Evolutionary conservation across 2,329 filamentous ascomycete genomes (phyloP).

Genomic region (Cladosporium oxysporum): DNA sequence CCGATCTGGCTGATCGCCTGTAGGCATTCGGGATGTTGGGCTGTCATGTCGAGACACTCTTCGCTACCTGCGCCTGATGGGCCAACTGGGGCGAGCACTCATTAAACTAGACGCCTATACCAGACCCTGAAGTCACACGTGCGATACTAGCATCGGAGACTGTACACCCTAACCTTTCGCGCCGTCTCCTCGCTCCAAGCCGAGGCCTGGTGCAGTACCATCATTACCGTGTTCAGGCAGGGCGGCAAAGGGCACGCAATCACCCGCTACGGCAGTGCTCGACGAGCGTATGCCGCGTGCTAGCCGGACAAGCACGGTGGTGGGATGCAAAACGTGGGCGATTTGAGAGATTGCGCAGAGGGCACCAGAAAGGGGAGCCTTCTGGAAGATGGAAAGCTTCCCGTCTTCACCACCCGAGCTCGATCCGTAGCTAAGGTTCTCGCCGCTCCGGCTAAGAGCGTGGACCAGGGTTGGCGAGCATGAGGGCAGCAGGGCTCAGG

Average conservation of each 20-base stretch:
- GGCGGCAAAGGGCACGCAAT: not conserved
- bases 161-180: not conserved
- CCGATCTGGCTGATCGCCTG: constrained; percentile 4
- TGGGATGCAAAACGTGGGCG: constrained; percentile 6
- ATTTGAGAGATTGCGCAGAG: not conserved
- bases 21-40: not conserved
- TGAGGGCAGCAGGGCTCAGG: not conserved
- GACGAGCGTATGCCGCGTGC: not conserved
- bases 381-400: constrained; percentile 15
- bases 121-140: not conserved
- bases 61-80: not conserved
- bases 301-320: not conserved
- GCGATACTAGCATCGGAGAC: not conserved
- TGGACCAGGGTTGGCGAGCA: not conserved
- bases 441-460: constrained; percentile 16
- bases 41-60: not conserved
- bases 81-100: not conserved
- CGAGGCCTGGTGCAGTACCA: not conserved
- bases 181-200: not conserved
- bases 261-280: not conserved
- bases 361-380: constrained; percentile 8
- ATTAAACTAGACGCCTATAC: not conserved
- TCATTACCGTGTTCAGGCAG: not conserved
- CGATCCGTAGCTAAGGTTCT: constrained; percentile 16
- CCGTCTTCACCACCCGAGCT: constrained; percentile 18